Evolutionary conservation across 345 rosid species (phyloP), one percentile per base, ranked within the genome.

Genomic region (Populus ilicifolia): DNA sequence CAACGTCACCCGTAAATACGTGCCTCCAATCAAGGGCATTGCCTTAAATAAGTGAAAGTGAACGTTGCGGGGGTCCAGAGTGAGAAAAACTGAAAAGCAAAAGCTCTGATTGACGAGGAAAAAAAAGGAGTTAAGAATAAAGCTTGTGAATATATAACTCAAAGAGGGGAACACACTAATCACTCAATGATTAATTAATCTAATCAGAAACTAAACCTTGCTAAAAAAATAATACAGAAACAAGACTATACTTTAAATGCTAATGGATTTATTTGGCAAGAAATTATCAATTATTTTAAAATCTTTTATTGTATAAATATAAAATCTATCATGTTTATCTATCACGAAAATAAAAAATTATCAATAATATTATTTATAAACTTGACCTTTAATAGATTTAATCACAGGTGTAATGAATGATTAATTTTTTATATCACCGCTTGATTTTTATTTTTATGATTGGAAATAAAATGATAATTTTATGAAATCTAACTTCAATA

Each of bases 11-110:
- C 64, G 84, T 83, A 52, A 77, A 33, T 69, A 23, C 46, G 36
- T 21, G 0, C 18, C 2, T 1, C 36, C 44, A 67, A 20, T 2
- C 30, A 41, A 75, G 86, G 88, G 83, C 74, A 59, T 27, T 46
- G 38, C 29, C 35, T 82, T 17, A 12, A 59, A 72, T 41, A 54
- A 35, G n/a, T 6, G 1, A 68, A 35, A 3, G 73, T 10, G 4
- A 39, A 18, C 70, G 20, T 41, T 38, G 16, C 50, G 68, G 80
- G 75, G 44, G 78, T 70, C 71, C 75, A 38, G 65, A 48, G 30
- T 46, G 11, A 36, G 68, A 46, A 46, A 46, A 63, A 48, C 23
- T 44, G 52, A 68, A 79, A 54, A 29, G 73, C 67, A 67, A 73
- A 66, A 72, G 27, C 33, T 50, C 25, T 41, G 33, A 61, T 70